Evolutionary conservation across 768 basidiomycete species (phyloP).

Genomic region (Lactarius hatsudake): DNA sequence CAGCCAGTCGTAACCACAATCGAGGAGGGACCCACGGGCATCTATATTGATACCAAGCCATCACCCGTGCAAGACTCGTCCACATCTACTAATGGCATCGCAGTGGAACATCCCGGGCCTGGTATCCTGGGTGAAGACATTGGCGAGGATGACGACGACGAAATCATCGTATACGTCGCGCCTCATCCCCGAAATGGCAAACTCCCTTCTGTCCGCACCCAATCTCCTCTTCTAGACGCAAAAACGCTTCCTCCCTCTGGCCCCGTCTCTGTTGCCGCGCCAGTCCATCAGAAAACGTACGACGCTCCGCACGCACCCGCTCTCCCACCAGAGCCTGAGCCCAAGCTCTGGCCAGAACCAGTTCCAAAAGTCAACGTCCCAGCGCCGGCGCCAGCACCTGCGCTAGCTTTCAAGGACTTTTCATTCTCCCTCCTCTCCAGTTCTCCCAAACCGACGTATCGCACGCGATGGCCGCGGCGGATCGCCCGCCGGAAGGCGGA

Average conservation of each 20-base stretch:
- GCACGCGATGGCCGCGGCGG: conserved; percentile 20
- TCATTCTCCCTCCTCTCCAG: conserved; percentile 37
- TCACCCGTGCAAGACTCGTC: neutral
- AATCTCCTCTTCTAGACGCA: neutral
- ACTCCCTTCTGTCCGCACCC: neutral
- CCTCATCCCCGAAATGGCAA: conserved; percentile 55
- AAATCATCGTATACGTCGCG: conserved; percentile 74
- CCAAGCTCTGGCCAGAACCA: neutral
- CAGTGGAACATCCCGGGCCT: conserved; percentile 19
- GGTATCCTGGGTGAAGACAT: conserved; percentile 14
- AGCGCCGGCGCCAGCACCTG: conserved; percentile 12
- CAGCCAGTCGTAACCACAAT: conserved; percentile 23
- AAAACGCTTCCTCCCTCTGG: neutral
- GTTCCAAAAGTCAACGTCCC: too few species aligned
- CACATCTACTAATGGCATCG: neutral
- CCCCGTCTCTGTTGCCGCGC: conserved; percentile 49
- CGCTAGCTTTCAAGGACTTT: conserved; percentile 33
- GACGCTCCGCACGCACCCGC: neutral
- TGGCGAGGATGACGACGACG: conserved; percentile 59
- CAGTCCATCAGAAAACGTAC: conserved; percentile 42
- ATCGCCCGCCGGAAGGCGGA: conserved; percentile 29
- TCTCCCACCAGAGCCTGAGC: neutral
- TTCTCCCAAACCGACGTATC: conserved; percentile 33
- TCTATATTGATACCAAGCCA: conserved; percentile 37
- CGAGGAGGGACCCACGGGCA: conserved; percentile 40